Percentiles rank a stretch among this genome's conserved stretches.
phyloP scores from a whole-genome alignment of 1,139 yeast genomes.

The Kodamaea sp. region DNA sequence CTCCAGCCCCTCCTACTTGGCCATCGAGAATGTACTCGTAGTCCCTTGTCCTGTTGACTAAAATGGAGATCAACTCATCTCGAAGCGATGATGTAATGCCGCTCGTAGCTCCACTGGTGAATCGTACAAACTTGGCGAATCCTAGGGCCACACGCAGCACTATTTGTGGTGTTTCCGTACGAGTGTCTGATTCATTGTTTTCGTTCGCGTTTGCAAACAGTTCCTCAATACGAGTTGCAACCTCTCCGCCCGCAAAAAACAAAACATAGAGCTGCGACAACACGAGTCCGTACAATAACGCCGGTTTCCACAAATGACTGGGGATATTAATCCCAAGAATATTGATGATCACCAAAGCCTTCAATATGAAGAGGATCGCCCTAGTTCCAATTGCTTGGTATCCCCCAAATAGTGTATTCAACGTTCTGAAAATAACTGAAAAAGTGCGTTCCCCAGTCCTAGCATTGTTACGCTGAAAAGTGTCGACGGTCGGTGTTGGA shows the following conservation, averaged over 20 bases:
- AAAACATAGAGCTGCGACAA: slow-evolving; percentile 11
- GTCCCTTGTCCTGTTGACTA: slow-evolving; percentile 26
- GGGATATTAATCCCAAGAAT: slow-evolving; percentile 14
- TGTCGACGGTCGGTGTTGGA: not conserved
- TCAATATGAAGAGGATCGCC: slow-evolving; percentile 5
- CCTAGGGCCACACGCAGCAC: slow-evolving; percentile 1
- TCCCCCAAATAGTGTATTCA: slow-evolving; percentile 4
- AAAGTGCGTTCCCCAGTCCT: slow-evolving; percentile 1
- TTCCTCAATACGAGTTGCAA: slow-evolving; percentile 16
- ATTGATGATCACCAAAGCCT: slow-evolving; percentile 12
- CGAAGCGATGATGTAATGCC: slow-evolving; percentile 6
- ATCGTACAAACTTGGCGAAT: slow-evolving; percentile 4
- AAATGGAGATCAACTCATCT: slow-evolving; percentile 18
- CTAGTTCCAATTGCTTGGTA: slow-evolving; percentile 5
- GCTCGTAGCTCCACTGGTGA: slow-evolving; percentile 11
- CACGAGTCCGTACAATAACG: slow-evolving; percentile 2
- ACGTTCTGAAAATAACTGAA: not conserved
- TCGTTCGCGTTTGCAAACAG: slow-evolving; percentile 1
- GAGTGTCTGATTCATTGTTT: not conserved
- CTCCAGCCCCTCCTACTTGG: slow-evolving; percentile 9
- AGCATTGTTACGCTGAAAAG: not conserved
- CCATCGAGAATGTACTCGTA: slow-evolving; percentile 22
- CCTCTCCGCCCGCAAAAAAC: slow-evolving; percentile 16
- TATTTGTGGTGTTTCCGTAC: no score
- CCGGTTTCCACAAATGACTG: slow-evolving; percentile 5